These are phyloP conservation scores for Sphaceloma murrayae DNA, from an alignment of 2,329 filamentous ascomycete genomes.

Conservation along the genomic window DNA sequence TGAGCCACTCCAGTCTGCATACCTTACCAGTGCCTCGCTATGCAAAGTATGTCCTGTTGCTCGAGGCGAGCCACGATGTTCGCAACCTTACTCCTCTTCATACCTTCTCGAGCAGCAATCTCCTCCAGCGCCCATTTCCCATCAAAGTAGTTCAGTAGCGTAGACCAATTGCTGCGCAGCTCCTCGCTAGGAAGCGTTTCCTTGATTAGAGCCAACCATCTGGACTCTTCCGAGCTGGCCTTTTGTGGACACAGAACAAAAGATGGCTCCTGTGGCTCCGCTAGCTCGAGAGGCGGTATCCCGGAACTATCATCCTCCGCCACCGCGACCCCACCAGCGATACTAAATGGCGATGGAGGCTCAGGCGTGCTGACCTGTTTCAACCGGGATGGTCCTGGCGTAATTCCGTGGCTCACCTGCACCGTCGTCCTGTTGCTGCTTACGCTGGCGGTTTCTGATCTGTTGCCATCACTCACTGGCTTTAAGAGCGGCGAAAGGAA, in stretches of 20 bases:
- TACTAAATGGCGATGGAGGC: conserved; percentile 14
- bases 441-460: conserved; percentile 13
- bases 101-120: conserved; percentile 71
- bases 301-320: conserved; percentile 6
- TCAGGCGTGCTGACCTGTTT: conserved; percentile 12
- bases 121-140: conserved; percentile 77
- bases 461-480: conserved; percentile 11
- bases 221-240: conserved; percentile 18
- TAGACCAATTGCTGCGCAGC: conserved; percentile 58
- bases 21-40: conserved; percentile 19
- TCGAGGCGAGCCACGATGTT: conserved; percentile 18
- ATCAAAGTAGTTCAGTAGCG: conserved; percentile 78
- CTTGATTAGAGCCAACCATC: conserved; percentile 18
- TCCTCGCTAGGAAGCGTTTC: conserved; percentile 52
- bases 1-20: background rate
- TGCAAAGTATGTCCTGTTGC: conserved; percentile 17
- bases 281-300: conserved; percentile 13
- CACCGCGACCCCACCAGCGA: background rate
- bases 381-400: conserved; percentile 8
- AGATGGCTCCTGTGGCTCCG: conserved; percentile 13
- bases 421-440: conserved; percentile 11
- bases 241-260: conserved; percentile 18
- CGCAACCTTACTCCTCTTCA: conserved; percentile 62
- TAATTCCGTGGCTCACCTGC: conserved; percentile 6
- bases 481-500: conserved; percentile 12